phyloP scores from a whole-genome alignment of 495 filamentous ascomycete genomes.

The Penicillium goetzii region DNA sequence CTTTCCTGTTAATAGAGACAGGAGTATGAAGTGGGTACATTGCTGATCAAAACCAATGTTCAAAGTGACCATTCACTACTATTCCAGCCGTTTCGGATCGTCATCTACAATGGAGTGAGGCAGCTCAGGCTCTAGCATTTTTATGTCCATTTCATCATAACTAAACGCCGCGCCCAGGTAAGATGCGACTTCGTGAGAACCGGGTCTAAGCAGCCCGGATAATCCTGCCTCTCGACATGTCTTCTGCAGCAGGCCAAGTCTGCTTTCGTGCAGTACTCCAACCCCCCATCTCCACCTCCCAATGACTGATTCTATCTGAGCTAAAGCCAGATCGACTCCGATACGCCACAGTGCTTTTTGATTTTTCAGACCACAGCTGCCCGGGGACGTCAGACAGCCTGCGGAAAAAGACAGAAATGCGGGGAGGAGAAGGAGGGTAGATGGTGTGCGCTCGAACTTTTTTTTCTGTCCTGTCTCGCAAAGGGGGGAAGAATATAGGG shows the following conservation, averaged over 20 bases:
- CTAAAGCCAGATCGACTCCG: constrained; percentile 44
- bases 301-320: constrained; percentile 28
- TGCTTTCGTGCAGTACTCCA: constrained; percentile 24
- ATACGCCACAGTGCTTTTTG: constrained; percentile 39
- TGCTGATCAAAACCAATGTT: not conserved
- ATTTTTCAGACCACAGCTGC: constrained; percentile 12
- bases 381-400: constrained; percentile 8
- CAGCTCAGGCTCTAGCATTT: constrained; percentile 29
- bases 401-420: constrained; percentile 17
- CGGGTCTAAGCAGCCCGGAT: constrained; percentile 12
- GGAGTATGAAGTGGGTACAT: too few species aligned
- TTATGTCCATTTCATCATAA: constrained; percentile 49
- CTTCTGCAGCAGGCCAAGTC: constrained; percentile 26
- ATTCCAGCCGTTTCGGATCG: not conserved
- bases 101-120: not conserved
- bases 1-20: too few species aligned
- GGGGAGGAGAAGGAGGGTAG: constrained; percentile 10
- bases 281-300: constrained; percentile 5
- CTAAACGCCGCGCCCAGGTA: constrained; percentile 37
- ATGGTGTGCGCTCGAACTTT: constrained; percentile 10
- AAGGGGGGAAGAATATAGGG: constrained; percentile 17
- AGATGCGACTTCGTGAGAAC: constrained; percentile 40
- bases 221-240: constrained; percentile 18
- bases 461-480: constrained; percentile 18
- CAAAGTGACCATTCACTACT: not conserved